Base-by-base conservation (phyloP, 1,284 basidiomycete species). In the Calocybe gambosa region DNA sequence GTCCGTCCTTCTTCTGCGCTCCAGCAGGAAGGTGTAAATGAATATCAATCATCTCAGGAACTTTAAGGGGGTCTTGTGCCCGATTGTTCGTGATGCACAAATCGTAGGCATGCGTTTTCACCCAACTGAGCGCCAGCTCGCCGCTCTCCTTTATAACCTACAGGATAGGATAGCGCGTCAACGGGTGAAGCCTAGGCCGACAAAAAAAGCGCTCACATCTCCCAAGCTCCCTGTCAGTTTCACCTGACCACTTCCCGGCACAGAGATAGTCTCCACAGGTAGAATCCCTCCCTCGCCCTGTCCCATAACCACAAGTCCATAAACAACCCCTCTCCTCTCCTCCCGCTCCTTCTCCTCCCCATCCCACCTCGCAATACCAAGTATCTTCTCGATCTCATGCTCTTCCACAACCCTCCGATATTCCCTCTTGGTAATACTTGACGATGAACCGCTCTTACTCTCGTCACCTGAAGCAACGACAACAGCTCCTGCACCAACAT, bases 1-100 rank as follows among this genome's bases (percentile, higher is more conserved):
- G 91, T 0, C 92, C 92, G 60, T 94, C 92, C 68, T 94, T 94
- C 71, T 85, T 90, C 62, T 91, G 85, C 1, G 89, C 86, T 1
- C 91, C 91, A 0, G 85, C 77, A 1, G 91, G 91, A 33, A 94
- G 68, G 60, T 95, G 92, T n/a, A 94, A 66, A 56, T 95, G 93
- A 8, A 94, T 71, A 58, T 94, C 91, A 45, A 90, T 80, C 33
- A 70, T 61, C 46, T 83, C 73, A 0, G 80, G 78, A 2, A 81
- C 70, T 56, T 86, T 85, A 51, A 92, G 66, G 26, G 88, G 84
- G 61, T 92, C 87, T 37, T 86, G 76, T 21, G 77, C 71, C 36
- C 78, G 76, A 23, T 73, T 68, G 43, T 76, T 73, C 3, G 86
- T 86, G 60, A 94, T 82, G 43, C 87, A 82, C 43, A 94, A 65